phyloP scores from a whole-genome alignment of 23 red algal species.

The Agarophyton chilense region DNA sequence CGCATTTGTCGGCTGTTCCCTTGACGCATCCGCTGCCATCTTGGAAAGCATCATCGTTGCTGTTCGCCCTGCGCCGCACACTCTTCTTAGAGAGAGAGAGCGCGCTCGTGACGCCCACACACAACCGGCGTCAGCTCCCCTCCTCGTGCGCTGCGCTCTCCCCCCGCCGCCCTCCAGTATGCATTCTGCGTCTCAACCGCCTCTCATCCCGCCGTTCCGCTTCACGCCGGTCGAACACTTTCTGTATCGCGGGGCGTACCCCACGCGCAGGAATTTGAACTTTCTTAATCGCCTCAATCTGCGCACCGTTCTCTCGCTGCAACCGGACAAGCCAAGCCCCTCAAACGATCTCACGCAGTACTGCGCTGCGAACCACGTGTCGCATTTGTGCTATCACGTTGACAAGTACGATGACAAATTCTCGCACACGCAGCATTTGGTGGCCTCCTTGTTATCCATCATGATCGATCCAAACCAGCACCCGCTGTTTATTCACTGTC shows the following conservation, averaged over 20 bases:
- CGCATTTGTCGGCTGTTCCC: neutral
- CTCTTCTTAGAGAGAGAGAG: no score
- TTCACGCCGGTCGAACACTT: slow-evolving; percentile 80
- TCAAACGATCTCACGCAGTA: slow-evolving; percentile 78
- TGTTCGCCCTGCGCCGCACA: neutral
- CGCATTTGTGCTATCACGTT: slow-evolving; percentile 49
- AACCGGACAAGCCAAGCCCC: slow-evolving; percentile 57
- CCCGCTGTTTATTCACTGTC: slow-evolving; percentile 92
- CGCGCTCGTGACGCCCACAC: neutral
- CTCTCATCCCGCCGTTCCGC: slow-evolving; percentile 95
- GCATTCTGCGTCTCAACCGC: slow-evolving; percentile 39
- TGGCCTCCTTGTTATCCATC: slow-evolving; percentile 63
- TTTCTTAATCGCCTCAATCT: slow-evolving; percentile 83
- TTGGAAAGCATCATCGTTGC: slow-evolving; percentile 20
- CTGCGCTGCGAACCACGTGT: slow-evolving; percentile 72
- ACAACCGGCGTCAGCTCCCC: neutral
- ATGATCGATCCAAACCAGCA: slow-evolving; percentile 56
- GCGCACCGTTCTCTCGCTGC: slow-evolving; percentile 66
- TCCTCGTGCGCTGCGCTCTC: neutral
- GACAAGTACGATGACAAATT: slow-evolving; percentile 94
- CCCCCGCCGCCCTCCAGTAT: neutral
- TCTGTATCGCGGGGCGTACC: slow-evolving; percentile 89
- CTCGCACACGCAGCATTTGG: slow-evolving; percentile 56
- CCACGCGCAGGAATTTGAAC: slow-evolving; percentile 90
- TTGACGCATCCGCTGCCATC: neutral